Percentiles rank a stretch among this genome's conserved stretches.
Conservation (phyloP, 768 basidiomycete species). For the Lactarius sanguifluus region DNA sequence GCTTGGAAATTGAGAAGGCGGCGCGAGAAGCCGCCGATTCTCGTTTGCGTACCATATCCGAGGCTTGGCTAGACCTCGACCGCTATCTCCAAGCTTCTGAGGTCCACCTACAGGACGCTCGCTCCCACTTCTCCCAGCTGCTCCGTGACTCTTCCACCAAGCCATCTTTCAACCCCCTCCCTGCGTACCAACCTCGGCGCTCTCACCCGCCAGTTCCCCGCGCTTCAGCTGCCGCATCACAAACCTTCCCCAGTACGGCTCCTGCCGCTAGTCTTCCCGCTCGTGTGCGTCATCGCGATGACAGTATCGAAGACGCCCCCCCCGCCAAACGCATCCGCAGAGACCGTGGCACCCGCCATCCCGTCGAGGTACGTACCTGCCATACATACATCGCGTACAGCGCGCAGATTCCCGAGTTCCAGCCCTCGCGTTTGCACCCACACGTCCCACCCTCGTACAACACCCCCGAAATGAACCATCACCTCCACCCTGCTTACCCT, state of each 20-base stretch:
- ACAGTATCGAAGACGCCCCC: conserved; percentile 46
- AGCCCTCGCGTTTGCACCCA: conserved; percentile 31
- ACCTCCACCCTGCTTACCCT: conserved; percentile 34
- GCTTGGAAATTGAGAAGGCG: conserved; percentile 25
- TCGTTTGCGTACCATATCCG: conserved; percentile 25
- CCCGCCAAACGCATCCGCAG: conserved; percentile 50
- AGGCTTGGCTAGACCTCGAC: conserved; percentile 29
- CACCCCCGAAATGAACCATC: conserved; percentile 27
- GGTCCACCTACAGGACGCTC: conserved; percentile 26
- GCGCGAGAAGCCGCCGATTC: conserved; percentile 29
- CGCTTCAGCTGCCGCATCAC: conserved; percentile 27
- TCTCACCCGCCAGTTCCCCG: conserved; percentile 15
- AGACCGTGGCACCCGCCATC: conserved; percentile 40
- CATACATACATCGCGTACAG: conserved; percentile 1
- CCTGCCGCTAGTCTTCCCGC: conserved; percentile 39
- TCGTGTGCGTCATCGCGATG: conserved; percentile 46
- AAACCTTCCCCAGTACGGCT: conserved; percentile 39
- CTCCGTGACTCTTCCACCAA: conserved; percentile 27
- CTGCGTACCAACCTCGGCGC: conserved; percentile 21
- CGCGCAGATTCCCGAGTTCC: conserved; percentile 15
- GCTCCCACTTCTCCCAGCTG: conserved; percentile 27
- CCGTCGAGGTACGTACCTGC: conserved; percentile 33
- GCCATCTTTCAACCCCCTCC: conserved; percentile 23
- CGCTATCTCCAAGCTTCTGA: conserved; percentile 25
- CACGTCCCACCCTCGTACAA: conserved; percentile 30